phyloP scores from a whole-genome alignment of 306 rosid species.

The Vachellia collinsii region DNA sequence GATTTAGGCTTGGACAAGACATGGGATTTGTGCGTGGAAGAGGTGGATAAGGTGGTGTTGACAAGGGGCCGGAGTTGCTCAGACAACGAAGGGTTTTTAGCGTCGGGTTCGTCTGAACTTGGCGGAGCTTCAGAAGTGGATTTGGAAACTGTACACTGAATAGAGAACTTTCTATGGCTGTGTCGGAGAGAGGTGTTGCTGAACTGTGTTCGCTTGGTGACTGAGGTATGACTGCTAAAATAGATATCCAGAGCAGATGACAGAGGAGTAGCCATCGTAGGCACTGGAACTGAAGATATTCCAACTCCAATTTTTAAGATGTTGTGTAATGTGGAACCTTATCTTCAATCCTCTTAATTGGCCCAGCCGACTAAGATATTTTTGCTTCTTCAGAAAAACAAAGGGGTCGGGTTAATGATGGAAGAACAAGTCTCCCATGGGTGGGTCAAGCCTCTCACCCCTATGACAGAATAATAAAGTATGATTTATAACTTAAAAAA shows the following conservation, averaged over 20 bases:
- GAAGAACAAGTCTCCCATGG: too few relatives aligned
- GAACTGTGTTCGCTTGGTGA: slow-evolving; percentile 58
- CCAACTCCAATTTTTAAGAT: background rate
- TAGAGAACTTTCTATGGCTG: slow-evolving; percentile 31
- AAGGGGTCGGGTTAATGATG: too few relatives aligned
- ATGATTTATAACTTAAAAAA: too few relatives aligned
- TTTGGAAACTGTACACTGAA: slow-evolving; percentile 53
- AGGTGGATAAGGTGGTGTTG: slow-evolving; percentile 54
- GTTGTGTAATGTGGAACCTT: background rate
- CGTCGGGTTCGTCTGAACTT: slow-evolving; percentile 34
- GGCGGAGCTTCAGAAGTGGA: slow-evolving; percentile 49
- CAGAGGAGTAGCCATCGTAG: slow-evolving; percentile 67
- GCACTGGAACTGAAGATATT: background rate
- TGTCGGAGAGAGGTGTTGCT: slow-evolving; percentile 42
- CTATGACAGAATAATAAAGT: background rate
- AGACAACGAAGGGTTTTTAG: slow-evolving; percentile 62
- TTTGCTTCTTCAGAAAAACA: background rate
- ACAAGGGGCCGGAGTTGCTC: slow-evolving; percentile 81
- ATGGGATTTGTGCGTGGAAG: slow-evolving; percentile 43
- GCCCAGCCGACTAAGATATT: background rate
- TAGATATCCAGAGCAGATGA: slow-evolving; percentile 57
- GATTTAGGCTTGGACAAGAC: slow-evolving; percentile 75
- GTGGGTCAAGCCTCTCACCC: background rate
- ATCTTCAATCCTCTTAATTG: background rate
- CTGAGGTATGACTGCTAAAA: slow-evolving; percentile 47